Percentiles rank a stretch among this genome's conserved stretches.
These are phyloP conservation scores for Globisporangium perplexum DNA, from an alignment of 352 stramenopile genomes.

Conservation along the genomic window DNA sequence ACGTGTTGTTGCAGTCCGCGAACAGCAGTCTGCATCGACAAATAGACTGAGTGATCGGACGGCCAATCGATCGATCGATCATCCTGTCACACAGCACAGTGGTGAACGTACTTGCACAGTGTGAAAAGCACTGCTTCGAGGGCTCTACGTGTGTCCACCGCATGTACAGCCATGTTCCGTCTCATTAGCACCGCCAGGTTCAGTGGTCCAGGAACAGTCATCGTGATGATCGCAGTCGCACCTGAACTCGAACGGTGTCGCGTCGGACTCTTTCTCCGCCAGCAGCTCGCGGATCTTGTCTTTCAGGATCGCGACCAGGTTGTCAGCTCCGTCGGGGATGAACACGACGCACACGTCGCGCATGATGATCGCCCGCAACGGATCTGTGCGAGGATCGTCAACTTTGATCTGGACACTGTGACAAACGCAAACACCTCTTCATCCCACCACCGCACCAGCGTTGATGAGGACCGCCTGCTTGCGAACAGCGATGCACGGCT, in stretches of 20 bases:
- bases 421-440: too few species aligned
- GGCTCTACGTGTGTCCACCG: too few species aligned
- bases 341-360: constrained; percentile 34
- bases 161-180: background rate
- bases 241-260: constrained; percentile 38
- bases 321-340: constrained; percentile 39
- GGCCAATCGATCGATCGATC: too few species aligned
- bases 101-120: constrained; percentile 16
- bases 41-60: background rate
- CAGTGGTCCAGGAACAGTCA: too few species aligned
- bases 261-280: constrained; percentile 8
- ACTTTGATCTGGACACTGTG: too few species aligned
- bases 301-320: constrained; percentile 29
- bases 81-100: background rate
- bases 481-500: constrained; percentile 29
- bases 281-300: constrained; percentile 25
- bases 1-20: constrained; percentile 11
- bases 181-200: background rate
- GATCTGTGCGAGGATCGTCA: constrained; percentile 23
- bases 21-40: constrained; percentile 4
- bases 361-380: constrained; percentile 37
- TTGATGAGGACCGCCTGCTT: constrained; percentile 45
- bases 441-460: background rate
- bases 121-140: constrained; percentile 34
- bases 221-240: constrained; percentile 1